Conservation (phyloP, 805 yeast species). For the Candida germanica region DNA sequence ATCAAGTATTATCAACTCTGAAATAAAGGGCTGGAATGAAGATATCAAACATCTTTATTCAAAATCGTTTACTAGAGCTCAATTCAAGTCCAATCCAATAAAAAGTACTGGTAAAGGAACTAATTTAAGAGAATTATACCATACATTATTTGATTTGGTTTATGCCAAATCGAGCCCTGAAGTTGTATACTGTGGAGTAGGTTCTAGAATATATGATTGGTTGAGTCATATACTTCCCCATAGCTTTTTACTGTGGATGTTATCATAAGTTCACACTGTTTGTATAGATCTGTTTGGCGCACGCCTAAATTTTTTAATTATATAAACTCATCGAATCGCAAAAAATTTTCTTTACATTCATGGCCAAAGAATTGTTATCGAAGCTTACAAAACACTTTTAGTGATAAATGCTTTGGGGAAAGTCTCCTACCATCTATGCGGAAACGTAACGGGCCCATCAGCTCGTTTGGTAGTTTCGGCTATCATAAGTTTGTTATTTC, state of each 20-base stretch:
- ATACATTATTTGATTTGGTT: slow-evolving; percentile 38
- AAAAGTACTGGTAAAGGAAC: slow-evolving; percentile 27
- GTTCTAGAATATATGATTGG: slow-evolving; percentile 39
- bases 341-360: slow-evolving; percentile 46
- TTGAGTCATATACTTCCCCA: slow-evolving; percentile 31
- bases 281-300: neutral
- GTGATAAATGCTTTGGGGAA: slow-evolving; percentile 68
- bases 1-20: slow-evolving; percentile 28
- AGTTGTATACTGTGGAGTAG: slow-evolving; percentile 41
- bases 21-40: slow-evolving; percentile 37
- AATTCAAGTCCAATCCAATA: slow-evolving; percentile 28
- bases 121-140: slow-evolving; percentile 35
- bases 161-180: slow-evolving; percentile 21
- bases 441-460: slow-evolving; percentile 49
- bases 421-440: slow-evolving; percentile 81
- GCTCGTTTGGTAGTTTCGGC: slow-evolving; percentile 17
- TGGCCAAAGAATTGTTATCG: slow-evolving; percentile 77
- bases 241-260: slow-evolving; percentile 25
- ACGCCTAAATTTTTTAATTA: neutral
- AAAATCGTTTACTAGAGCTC: slow-evolving; percentile 28
- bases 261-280: slow-evolving; percentile 4
- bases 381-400: slow-evolving; percentile 53
- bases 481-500: slow-evolving; percentile 30
- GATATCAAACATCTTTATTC: slow-evolving; percentile 34
- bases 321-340: neutral